A percentile compares a stretch with the other conserved stretches of the same genome.
Evolutionary conservation across 2,329 filamentous ascomycete species (phyloP).

Genomic region (Tolypocladium capitatum): DNA sequence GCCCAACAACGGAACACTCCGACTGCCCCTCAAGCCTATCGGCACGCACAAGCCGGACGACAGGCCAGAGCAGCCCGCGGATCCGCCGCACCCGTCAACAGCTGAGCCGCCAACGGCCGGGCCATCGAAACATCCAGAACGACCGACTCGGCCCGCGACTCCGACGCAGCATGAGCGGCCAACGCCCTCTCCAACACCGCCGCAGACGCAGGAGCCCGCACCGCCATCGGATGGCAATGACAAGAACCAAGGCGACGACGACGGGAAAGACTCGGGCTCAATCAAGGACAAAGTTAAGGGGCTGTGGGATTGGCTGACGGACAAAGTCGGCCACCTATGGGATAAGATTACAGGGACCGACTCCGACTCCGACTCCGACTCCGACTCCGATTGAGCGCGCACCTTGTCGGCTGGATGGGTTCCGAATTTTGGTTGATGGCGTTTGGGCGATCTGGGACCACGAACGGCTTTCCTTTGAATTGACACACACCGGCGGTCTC

Average conservation of each 20-base stretch:
- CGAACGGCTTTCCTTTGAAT: background rate
- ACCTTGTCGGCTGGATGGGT: background rate
- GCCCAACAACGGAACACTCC: slow-evolving; percentile 79
- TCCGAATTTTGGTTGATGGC: background rate
- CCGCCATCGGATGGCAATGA: slow-evolving; percentile 2
- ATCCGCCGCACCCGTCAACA: slow-evolving; percentile 27
- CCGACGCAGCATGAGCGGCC: background rate
- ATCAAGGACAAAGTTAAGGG: slow-evolving; percentile 19
- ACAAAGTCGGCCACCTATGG: slow-evolving; percentile 33
- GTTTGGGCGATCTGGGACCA: background rate
- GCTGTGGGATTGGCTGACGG: slow-evolving; percentile 39
- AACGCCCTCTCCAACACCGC: slow-evolving; percentile 3
- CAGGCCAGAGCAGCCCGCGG: slow-evolving; percentile 34
- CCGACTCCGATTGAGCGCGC: background rate
- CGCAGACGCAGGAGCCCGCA: background rate
- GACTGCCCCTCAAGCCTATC: slow-evolving; percentile 51
- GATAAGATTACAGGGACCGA: slow-evolving; percentile 23
- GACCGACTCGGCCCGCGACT: background rate
- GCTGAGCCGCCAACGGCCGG: background rate
- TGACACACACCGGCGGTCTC: background rate
- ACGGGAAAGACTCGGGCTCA: slow-evolving; percentile 10
- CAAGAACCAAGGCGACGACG: slow-evolving; percentile 6
- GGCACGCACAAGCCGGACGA: slow-evolving; percentile 46
- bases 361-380: background rate
- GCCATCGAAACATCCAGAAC: slow-evolving; percentile 7